Evolutionary conservation across 2,329 filamentous ascomycete genomes (phyloP).

Genomic region (Amauroascus verrucosus): DNA sequence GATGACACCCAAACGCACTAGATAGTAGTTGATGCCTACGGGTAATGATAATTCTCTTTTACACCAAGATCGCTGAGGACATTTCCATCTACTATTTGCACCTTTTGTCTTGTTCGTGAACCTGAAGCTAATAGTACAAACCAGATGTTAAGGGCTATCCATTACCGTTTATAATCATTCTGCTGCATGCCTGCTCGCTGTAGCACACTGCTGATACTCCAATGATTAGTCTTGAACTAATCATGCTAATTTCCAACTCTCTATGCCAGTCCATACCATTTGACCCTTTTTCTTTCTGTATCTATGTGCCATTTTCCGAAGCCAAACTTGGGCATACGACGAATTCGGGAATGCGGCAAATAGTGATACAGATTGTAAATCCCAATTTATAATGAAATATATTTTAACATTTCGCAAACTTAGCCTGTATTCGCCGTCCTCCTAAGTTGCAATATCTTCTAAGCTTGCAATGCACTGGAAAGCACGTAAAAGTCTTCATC

Average conservation of each 20-base stretch:
- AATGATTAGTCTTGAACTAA: background rate
- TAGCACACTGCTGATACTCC: background rate
- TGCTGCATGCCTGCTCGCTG: background rate
- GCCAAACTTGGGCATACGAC: too few relatives aligned
- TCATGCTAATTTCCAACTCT: background rate
- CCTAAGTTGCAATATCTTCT: too few relatives aligned
- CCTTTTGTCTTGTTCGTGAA: background rate
- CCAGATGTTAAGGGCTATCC: background rate
- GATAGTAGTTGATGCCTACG: conserved; percentile 56
- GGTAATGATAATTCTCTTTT: conserved; percentile 47
- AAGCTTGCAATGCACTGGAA: too few relatives aligned
- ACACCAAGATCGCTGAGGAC: conserved; percentile 62
- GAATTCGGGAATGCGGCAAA: too few relatives aligned
- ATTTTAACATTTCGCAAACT: too few relatives aligned
- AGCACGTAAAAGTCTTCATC: too few relatives aligned
- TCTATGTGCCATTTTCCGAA: background rate
- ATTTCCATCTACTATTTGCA: conserved; percentile 14
- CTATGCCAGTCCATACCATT: background rate
- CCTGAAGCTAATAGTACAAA: conserved; percentile 1
- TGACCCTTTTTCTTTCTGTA: background rate
- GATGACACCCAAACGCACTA: conserved; percentile 58
- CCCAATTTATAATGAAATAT: too few relatives aligned
- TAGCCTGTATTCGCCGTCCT: too few relatives aligned
- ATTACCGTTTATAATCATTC: too few relatives aligned
- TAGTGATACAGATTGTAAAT: too few relatives aligned